Evolutionary conservation across 1,139 yeast genomes (phyloP).

Genomic region (Geotrichum aggregatum): DNA sequence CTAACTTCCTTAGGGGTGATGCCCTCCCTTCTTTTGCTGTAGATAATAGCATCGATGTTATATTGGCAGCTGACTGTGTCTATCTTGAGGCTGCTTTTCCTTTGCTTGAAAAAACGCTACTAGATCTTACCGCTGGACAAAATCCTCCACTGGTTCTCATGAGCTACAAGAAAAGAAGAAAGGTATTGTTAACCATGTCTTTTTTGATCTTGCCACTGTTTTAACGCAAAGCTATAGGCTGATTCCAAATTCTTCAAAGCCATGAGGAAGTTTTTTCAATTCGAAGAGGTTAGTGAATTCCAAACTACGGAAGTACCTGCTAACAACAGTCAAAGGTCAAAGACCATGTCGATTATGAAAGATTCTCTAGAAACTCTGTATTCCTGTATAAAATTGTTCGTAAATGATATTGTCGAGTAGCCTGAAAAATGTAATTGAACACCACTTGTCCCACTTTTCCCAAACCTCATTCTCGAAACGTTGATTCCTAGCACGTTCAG

Average conservation of each 20-base stretch:
- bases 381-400: constrained; percentile 43
- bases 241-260: constrained; percentile 48
- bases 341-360: constrained; percentile 41
- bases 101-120: constrained; percentile 45
- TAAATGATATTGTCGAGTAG: constrained; percentile 20
- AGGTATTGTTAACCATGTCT: constrained; percentile 28
- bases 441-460: too few species aligned
- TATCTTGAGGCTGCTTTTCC: constrained; percentile 53
- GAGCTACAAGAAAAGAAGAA: constrained; percentile 51
- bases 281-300: constrained; percentile 32
- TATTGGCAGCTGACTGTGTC: constrained; percentile 57
- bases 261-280: constrained; percentile 19
- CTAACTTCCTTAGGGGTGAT: constrained; percentile 39
- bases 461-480: too few species aligned
- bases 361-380: constrained; percentile 41
- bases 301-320: neutral
- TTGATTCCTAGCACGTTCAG: too few species aligned
- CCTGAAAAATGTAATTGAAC: neutral
- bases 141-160: constrained; percentile 45
- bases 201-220: neutral
- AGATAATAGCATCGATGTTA: constrained; percentile 41
- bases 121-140: constrained; percentile 42
- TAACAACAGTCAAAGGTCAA: constrained; percentile 30
- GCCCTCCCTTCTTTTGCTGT: constrained; percentile 40
- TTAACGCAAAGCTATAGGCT: constrained; percentile 35